Evolutionary conservation across 2,329 filamentous ascomycete species (phyloP), one percentile per base, ranked within the genome.

Genomic region (Coniochaeta sp.): DNA sequence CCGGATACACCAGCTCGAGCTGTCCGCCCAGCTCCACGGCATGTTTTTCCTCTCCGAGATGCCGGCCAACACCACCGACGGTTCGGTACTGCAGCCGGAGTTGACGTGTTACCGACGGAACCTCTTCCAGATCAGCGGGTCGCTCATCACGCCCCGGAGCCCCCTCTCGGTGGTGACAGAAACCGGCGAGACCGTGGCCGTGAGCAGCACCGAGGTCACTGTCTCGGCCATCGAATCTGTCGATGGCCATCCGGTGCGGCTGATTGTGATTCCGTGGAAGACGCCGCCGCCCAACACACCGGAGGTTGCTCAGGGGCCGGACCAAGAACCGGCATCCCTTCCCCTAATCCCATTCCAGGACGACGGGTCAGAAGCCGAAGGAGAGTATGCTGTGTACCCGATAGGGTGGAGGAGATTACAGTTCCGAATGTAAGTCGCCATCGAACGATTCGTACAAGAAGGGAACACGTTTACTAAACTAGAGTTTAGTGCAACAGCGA

Each of bases 231-330:
- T 91, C 48, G 92, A 97, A 67, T 96, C 92, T 1, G 91, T 96
- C 14, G 92, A 97, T 66, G 89, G 90, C 31, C 92, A 96, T 60
- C 74, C 88, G 0, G 90, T 96, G 40, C 92, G 95, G 61, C 85
- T 97, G 56, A 96, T 97, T 56, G 94, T 94, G 7, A 95, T 97
- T 54, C 92, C 92, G 1, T 97, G 92, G 92, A 97, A 97, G 74
- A 96, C 91, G 2, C 91, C 91, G 1, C 89, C 87, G 26, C 89
- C 88, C 49, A 89, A 86, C 68, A 82, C 85, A 3, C 78, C 83
- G n/a, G 82, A 86, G 57, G 75, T 84, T 53, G 77, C 71, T 55
- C 81, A 86, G 55, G 73, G 73, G 1, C 74, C 74, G 0, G 92
- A 97, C 65, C 91, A 92, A 64, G 92, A 97, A 65, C 92, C 92